These are phyloP conservation scores for Suillus decipiens DNA, from an alignment of 768 basidiomycete species.

Conservation along the genomic window DNA sequence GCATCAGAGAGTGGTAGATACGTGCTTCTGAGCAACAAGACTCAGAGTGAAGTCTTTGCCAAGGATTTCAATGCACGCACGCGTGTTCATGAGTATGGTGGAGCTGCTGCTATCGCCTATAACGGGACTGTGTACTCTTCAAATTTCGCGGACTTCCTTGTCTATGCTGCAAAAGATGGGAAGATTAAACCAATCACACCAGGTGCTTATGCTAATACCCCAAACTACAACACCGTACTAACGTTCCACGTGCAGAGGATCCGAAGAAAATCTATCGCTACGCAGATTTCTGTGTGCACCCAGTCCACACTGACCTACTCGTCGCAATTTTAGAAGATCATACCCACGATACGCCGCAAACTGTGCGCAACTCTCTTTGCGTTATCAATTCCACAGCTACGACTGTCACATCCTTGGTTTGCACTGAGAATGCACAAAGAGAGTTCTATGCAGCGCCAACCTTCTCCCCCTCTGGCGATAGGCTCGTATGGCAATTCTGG, in stretches of 20 bases:
- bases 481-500: conserved; percentile 68
- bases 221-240: neutral
- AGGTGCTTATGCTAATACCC: conserved; percentile 37
- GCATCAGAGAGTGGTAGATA: conserved; percentile 53
- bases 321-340: conserved; percentile 74
- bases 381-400: conserved; percentile 52
- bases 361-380: conserved; percentile 52
- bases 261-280: conserved; percentile 52
- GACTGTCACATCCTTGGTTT: conserved; percentile 45
- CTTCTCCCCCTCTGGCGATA: conserved; percentile 61
- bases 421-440: conserved; percentile 50
- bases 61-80: conserved; percentile 53
- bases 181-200: conserved; percentile 51
- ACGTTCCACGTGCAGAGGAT: neutral
- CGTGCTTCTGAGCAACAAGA: conserved; percentile 53
- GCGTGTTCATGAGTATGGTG: conserved; percentile 68
- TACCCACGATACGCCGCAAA: conserved; percentile 41
- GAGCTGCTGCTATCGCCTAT: conserved; percentile 52
- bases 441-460: conserved; percentile 62
- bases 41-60: conserved; percentile 49
- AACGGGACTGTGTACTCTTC: conserved; percentile 57
- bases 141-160: conserved; percentile 48
- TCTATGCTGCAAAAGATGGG: conserved; percentile 43
- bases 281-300: conserved; percentile 64
- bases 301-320: conserved; percentile 51